phyloP scores from a whole-genome alignment of 2,329 filamentous ascomycete genomes.

The Grosmannia huntii region DNA sequence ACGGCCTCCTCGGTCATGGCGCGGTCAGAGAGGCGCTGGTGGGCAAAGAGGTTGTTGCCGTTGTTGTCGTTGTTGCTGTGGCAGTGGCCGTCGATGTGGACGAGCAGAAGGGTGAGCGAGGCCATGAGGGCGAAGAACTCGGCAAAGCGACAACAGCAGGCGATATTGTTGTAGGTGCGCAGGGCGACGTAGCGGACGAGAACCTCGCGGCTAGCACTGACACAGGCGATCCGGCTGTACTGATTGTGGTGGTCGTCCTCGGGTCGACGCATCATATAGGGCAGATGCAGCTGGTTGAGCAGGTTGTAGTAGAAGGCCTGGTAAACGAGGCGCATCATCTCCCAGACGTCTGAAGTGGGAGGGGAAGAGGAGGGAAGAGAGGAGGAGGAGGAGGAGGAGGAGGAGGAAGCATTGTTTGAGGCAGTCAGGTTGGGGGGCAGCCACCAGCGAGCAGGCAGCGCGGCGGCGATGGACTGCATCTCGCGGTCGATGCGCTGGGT shows the following conservation, averaged over 20 bases:
- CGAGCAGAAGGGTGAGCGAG: conserved; percentile 23
- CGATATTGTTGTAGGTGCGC: conserved; percentile 18
- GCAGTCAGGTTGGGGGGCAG: conserved; percentile 13
- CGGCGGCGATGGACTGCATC: conserved; percentile 22
- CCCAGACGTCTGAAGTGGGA: conserved; percentile 11
- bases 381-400: not conserved
- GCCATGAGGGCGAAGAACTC: conserved; percentile 22
- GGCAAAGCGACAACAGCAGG: conserved; percentile 20
- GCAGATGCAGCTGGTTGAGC: conserved; percentile 26
- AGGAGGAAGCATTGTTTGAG: not conserved
- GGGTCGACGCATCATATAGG: conserved; percentile 21
- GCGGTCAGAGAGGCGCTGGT: conserved; percentile 27
- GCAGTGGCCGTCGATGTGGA: conserved; percentile 21
- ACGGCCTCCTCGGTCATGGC: conserved; percentile 24
- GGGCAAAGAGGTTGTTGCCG: conserved; percentile 15
- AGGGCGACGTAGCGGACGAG: conserved; percentile 22
- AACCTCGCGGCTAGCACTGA: conserved; percentile 26
- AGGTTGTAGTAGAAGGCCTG: conserved; percentile 26
- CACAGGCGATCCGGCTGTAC: conserved; percentile 23
- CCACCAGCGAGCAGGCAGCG: conserved; percentile 32
- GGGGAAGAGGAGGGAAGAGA: not conserved
- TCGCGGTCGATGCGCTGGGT: conserved; percentile 24
- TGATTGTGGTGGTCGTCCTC: conserved; percentile 12
- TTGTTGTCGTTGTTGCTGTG: not conserved
- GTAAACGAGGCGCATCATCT: conserved; percentile 20